Conservation (phyloP, 176 grass and related monocot genomes). For the Carex kokanica region DNA sequence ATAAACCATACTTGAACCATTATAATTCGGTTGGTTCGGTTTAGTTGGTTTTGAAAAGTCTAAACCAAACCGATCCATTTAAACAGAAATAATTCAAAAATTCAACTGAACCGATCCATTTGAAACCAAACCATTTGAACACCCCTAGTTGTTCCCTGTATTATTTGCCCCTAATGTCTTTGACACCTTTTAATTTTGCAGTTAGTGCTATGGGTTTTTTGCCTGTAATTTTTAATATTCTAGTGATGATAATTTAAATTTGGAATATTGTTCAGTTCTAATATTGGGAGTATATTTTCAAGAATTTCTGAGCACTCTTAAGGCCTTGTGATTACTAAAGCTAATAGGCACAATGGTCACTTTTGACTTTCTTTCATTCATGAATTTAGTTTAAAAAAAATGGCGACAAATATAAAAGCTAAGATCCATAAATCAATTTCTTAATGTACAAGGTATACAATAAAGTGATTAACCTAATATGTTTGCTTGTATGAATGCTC, state of each 20-base stretch:
- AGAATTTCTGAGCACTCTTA: neutral
- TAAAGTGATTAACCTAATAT: neutral
- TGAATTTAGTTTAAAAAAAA: neutral
- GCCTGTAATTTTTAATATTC: neutral
- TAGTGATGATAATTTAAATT: neutral
- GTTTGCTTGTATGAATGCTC: slow-evolving; percentile 1
- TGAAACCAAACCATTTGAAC: too few relatives aligned
- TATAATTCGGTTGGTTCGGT: too few relatives aligned
- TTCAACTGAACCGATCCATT: too few relatives aligned
- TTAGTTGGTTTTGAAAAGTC: too few relatives aligned
- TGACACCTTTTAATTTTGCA: neutral
- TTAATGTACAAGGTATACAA: neutral
- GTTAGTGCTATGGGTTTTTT: neutral
- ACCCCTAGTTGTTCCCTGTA: neutral
- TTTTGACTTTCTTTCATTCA: neutral
- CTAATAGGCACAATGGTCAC: neutral
- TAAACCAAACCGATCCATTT: too few relatives aligned
- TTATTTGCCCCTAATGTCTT: neutral
- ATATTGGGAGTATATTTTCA: neutral
- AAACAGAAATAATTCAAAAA: too few relatives aligned
- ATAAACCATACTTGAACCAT: too few relatives aligned
- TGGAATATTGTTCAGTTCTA: neutral
- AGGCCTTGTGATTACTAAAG: neutral
- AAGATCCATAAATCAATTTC: neutral
- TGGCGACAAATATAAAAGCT: neutral